A percentile compares a stretch with the other conserved stretches of the same genome.
These are phyloP conservation scores for Nicotiana rustica DNA, from an alignment of 305 asterid species.

Conservation along the genomic window DNA sequence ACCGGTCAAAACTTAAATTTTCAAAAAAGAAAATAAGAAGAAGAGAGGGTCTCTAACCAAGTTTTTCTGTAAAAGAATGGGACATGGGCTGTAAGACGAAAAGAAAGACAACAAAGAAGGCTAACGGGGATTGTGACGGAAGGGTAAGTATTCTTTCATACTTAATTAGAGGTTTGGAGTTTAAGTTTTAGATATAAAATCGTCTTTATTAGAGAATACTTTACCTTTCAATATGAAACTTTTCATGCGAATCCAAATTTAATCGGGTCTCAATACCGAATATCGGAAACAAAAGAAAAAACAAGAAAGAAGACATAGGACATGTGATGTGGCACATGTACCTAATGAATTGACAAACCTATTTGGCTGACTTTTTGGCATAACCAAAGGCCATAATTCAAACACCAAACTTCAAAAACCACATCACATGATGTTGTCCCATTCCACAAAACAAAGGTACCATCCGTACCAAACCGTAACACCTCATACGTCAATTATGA, in stretches of 20 bases:
- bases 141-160: too few species aligned
- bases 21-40: neutral
- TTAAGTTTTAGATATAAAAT: too few species aligned
- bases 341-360: constrained; percentile 32
- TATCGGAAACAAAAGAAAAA: neutral
- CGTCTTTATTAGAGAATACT: too few species aligned
- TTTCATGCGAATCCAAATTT: too few species aligned
- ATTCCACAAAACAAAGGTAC: constrained; percentile 34
- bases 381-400: constrained; percentile 19
- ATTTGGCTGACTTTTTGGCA: constrained; percentile 27
- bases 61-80: neutral
- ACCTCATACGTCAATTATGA: neutral
- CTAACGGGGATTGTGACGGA: too few species aligned
- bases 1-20: neutral
- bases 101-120: too few species aligned
- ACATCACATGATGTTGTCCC: constrained; percentile 43
- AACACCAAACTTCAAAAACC: neutral
- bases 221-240: too few species aligned
- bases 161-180: too few species aligned
- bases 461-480: constrained; percentile 50
- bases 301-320: constrained; percentile 18
- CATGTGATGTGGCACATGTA: constrained; percentile 37
- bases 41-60: neutral
- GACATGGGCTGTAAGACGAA: neutral
- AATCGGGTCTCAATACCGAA: too few species aligned